Conservation (phyloP, 225 moss, liverwort and hornwort genomes). For the Antitrichia curtipendula region DNA sequence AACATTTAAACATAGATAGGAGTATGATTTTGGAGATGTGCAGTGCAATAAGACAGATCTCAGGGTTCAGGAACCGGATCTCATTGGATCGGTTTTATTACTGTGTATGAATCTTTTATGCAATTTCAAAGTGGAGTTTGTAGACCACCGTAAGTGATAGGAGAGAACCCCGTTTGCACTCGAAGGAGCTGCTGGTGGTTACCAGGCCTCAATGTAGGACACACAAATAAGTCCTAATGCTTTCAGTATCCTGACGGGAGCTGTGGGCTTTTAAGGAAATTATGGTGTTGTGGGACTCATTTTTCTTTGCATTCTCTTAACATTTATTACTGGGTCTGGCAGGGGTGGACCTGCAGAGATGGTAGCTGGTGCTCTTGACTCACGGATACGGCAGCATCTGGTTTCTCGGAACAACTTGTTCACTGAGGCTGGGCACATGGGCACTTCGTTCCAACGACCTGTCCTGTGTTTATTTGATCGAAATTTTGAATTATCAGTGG, state of each 20-base stretch:
- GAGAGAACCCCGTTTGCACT: neutral
- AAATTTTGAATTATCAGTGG: slow-evolving; percentile 90
- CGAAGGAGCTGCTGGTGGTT: neutral
- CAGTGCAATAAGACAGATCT: neutral
- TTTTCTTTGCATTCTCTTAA: neutral
- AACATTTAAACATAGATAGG: neutral
- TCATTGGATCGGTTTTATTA: neutral
- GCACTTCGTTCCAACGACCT: slow-evolving; percentile 89
- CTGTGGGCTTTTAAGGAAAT: neutral
- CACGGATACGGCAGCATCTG: slow-evolving; percentile 77
- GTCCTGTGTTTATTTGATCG: slow-evolving; percentile 88
- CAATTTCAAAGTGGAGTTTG: neutral
- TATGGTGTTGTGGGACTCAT: neutral
- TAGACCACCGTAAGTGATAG: neutral
- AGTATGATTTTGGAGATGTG: neutral
- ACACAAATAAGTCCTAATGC: neutral
- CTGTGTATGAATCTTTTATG: neutral
- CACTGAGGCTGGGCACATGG: slow-evolving; percentile 93
- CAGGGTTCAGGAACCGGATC: neutral
- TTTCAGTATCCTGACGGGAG: neutral
- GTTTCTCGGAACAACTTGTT: slow-evolving; percentile 94
- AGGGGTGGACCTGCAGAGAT: slow-evolving; percentile 96
- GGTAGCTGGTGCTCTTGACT: slow-evolving; percentile 80
- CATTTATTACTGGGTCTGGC: neutral
- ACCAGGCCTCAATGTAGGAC: neutral